Evolutionary conservation across 495 filamentous ascomycete genomes (phyloP), one percentile per base, ranked within the genome.

Genomic region (Talaromyces trachyspermus): DNA sequence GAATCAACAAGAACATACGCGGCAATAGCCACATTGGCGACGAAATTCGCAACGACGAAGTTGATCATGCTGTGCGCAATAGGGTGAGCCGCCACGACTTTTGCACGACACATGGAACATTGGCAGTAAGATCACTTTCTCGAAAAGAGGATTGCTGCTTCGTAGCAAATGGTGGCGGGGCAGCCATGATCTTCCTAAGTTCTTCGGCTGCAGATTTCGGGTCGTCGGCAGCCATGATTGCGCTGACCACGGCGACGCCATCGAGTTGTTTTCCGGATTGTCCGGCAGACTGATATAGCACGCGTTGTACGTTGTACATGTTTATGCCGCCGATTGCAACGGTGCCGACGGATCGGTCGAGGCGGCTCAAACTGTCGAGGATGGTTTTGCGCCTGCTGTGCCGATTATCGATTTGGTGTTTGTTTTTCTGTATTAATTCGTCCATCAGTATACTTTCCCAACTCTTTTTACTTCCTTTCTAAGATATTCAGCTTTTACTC

Each of bases 1-100:
- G 14, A 17, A 27, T 22, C 11, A 11, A 25, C 2, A 10, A 20
- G 5, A 36, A 27, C 61, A 61, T 55, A 77, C 75, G 92, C 77
- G 25, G 86, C 76, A 19, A 95, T 72, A 24, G 86, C 85, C 9
- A 95, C 83, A 54, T 94, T 95, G 14, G 92, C 91, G 9, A 88
- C 86, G 55, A 98, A 85, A 58, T 95, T 95, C 53, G 91, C 87
- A 26, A 95, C 89, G 0, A 96, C 86, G 44, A 86, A 71, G 62
- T 96, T 96, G 36, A 94, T 96, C 84, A 97, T 96, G 61, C 95
- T 95, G 65, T 96, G 92, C 7, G 85, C 88, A 8, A 98, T 71
- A 0, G 92, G 91, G 37, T 78, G 82, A 12, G 60, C 69, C 9
- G 66, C 53, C 0, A 74, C 71, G 39, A 95, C 69, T 71, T 72